Base-by-base conservation (phyloP, 768 basidiomycete species). In the Termitomyces sp. region DNA sequence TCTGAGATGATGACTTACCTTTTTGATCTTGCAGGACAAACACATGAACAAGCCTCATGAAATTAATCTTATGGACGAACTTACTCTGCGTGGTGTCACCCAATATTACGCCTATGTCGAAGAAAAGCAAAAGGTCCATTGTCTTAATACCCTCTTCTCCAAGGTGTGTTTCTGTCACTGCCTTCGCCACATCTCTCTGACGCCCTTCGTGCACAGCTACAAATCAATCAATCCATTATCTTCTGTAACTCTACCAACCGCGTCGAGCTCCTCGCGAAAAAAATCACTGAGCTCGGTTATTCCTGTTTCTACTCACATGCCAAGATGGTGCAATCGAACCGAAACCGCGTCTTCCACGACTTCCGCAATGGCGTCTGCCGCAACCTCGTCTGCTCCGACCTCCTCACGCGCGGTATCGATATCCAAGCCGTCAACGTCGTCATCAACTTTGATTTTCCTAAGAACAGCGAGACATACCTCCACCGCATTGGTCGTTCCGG, bases 171-270 rank as follows among this genome's bases (percentile, higher is more conserved):
- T 20, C 7, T 37, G 5, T 40, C 40, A 56, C 42, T 37, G 25
- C 20, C 62, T 32, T 50, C 40, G 15, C 38, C 12, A n/a, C 46
- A 3, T 42, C 43, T 15, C 15, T 40, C 31, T 34, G 60, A 56
- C 52, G 61, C 63, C 36, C 66, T 54, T 20, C 20, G 46, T 51
- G 60, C 60, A 12, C 72, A 98, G 94, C 86, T 99, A 55, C 96
- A 98, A 96, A 99, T 99, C 82, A 99, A 99, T 79, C 96, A 99
- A 79, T 98, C 96, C 62, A 98, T 99, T 78, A 99, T 99, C 73
- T 99, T 99, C 79, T 99, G 96, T 79, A 99, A 99, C 83, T 98
- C 96, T 66, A 99, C 96, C 70, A 97, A 98, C 81, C 94, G 96
- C 61, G 96, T 99, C 79, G 96, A 99, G 78, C 90, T 99, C 52